Base-by-base conservation (phyloP, 306 rosid species). In the Dalbergia cochinchinensis region DNA sequence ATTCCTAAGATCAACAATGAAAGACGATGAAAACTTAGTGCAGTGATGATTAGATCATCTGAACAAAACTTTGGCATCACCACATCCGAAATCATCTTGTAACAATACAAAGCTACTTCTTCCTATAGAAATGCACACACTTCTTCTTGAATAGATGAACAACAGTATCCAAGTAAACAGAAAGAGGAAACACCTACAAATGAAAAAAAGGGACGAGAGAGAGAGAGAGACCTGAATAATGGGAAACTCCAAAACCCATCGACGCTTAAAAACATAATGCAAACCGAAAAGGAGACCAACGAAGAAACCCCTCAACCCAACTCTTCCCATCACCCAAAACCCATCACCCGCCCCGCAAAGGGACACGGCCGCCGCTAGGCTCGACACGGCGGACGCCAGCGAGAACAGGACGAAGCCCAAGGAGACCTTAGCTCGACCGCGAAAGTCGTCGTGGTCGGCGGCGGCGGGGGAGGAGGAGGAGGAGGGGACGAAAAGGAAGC, bases 191-290 rank as follows among this genome's bases (percentile, higher is more conserved):
- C 53, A 47, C 15, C 53, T 10, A 12, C 14, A 11, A 47, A 47
- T 47, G 53, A 47, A n/a, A n/a, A n/a, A n/a, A n/a, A n/a, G n/a
- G 14, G 1, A n/a, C n/a, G 34, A 19, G 61, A 19, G 6, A 55
- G 11, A 55, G 61, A 47, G 80, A 71, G 8, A 26, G 34, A 91
- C 99, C 99, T 96, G 99, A 70, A 93, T 86, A 78, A 96, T 93
- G 71, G 99, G 99, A 48, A 96, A 96, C 47, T 79, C 88, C 80
- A 96, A 73, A 81, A 91, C 86, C 98, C 98, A 96, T 42, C 97
- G 80, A 14, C 92, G 90, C 39, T 80, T 88, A 44, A 85, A 91
- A 63, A 91, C 87, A 71, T 87, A 96, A 73, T 85, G 88, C 74
- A 80, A 65, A 1, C 93, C 98, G 76, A 84, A 96, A n/a, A 91